A percentile compares a stretch with the other conserved stretches of the same genome.
phyloP scores from a whole-genome alignment of 805 yeast species.

The Ogataea paraovalis region DNA sequence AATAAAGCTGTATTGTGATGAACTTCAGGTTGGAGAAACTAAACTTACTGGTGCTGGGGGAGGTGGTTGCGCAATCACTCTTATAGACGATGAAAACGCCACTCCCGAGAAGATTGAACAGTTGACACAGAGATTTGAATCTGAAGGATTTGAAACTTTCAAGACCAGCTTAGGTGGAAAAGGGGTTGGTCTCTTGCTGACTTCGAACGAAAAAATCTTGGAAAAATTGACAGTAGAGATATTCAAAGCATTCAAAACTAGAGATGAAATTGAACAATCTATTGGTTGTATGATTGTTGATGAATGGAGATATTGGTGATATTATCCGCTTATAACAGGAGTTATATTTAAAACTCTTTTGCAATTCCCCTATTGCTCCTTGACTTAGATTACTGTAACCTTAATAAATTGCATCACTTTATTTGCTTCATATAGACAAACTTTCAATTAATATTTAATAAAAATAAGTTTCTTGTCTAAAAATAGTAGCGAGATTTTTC shows the following conservation, averaged over 20 bases:
- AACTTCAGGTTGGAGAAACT: slow-evolving; percentile 70
- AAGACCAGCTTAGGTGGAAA: slow-evolving; percentile 83
- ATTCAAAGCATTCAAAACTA: slow-evolving; percentile 36
- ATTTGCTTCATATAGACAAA: too few species aligned
- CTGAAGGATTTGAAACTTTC: slow-evolving; percentile 65
- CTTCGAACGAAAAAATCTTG: slow-evolving; percentile 8
- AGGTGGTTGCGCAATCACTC: slow-evolving; percentile 95
- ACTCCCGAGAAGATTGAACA: slow-evolving; percentile 31
- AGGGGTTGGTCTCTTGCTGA: slow-evolving; percentile 63
- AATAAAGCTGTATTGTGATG: slow-evolving; percentile 64
- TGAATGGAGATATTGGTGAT: slow-evolving; percentile 63
- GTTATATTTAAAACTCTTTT: too few species aligned
- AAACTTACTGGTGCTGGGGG: slow-evolving; percentile 99
- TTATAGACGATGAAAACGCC: slow-evolving; percentile 49
- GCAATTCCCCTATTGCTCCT: neutral
- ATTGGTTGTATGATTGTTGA: slow-evolving; percentile 40
- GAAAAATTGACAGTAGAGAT: slow-evolving; percentile 27
- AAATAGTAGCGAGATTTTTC: too few species aligned
- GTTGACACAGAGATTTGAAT: slow-evolving; percentile 34
- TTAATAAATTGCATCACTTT: too few species aligned
- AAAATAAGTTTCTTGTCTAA: too few species aligned
- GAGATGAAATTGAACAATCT: slow-evolving; percentile 45
- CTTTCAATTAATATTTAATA: too few species aligned
- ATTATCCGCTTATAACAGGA: neutral
- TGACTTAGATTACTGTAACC: neutral